Evolutionary conservation across 257 asterid species (phyloP).

Genomic region (Vinca minor): DNA sequence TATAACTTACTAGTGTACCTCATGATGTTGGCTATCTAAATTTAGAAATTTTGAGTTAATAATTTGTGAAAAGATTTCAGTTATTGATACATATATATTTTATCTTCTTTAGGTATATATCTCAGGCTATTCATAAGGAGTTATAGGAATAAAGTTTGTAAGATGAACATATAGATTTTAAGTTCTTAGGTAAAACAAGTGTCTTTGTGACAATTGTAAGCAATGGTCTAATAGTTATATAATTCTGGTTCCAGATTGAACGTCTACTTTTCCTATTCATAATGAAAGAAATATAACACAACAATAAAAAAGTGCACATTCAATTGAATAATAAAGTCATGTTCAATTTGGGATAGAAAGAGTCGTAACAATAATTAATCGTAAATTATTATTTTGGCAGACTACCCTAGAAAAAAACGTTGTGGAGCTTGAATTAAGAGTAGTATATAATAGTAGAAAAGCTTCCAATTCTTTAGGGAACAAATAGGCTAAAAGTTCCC

Average conservation of each 20-base stretch:
- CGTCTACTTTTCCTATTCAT: too few relatives aligned
- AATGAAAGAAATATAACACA: too few relatives aligned
- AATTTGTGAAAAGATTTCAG: too few relatives aligned
- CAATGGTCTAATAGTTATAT: too few relatives aligned
- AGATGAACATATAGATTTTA: neutral
- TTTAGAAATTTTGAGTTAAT: neutral
- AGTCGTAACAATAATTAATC: too few relatives aligned
- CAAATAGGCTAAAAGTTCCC: neutral
- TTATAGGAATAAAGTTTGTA: neutral
- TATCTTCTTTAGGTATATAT: neutral
- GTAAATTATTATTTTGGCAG: too few relatives aligned
- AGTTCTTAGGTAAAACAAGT: neutral
- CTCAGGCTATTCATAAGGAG: neutral
- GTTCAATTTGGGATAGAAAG: too few relatives aligned
- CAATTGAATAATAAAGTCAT: too few relatives aligned
- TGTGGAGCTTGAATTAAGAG: neutral
- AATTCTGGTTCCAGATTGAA: too few relatives aligned
- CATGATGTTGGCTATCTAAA: neutral
- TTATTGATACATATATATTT: too few relatives aligned
- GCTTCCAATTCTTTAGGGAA: constrained; percentile 7
- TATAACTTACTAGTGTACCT: neutral
- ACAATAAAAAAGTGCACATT: too few relatives aligned
- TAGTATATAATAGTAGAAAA: neutral
- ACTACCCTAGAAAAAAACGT: neutral
- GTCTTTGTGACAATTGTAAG: neutral